These are phyloP conservation scores for Adansonia rubrostipa DNA, from an alignment of 441 rosid genomes.

Conservation along the genomic window DNA sequence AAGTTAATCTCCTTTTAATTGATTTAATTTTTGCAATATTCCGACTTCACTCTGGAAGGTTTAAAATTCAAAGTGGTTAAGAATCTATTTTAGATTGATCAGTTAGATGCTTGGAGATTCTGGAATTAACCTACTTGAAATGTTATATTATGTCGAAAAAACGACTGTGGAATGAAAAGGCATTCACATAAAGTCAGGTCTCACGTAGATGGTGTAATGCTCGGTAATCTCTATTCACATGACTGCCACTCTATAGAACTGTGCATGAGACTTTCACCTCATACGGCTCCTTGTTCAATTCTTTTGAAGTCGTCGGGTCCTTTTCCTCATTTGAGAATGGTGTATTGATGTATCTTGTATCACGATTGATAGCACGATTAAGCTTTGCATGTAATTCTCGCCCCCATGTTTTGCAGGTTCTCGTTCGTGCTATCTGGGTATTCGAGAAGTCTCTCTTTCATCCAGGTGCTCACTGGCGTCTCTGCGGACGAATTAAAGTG, in stretches of 20 bases:
- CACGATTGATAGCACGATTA: not conserved
- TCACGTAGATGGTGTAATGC: not conserved
- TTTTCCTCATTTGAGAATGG: too few relatives aligned
- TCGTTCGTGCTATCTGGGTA: conserved; percentile 93
- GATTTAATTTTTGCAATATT: not conserved
- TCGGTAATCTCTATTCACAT: not conserved
- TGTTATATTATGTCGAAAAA: not conserved
- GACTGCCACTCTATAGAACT: too few relatives aligned
- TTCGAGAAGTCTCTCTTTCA: conserved; percentile 94
- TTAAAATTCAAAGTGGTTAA: not conserved
- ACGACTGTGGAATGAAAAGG: not conserved
- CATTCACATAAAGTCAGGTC: not conserved
- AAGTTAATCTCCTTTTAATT: not conserved
- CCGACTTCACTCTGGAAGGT: not conserved
- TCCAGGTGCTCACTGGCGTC: conserved; percentile 84
- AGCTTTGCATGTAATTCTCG: conserved; percentile 22
- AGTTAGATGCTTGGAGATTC: conserved; percentile 3
- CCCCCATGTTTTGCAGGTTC: conserved; percentile 50
- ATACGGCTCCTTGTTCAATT: too few relatives aligned
- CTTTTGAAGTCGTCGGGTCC: too few relatives aligned
- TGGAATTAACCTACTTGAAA: conserved; percentile 6
- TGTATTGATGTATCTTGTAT: not conserved
- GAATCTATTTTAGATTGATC: not conserved
- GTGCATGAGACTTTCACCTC: too few relatives aligned
- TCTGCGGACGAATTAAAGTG: conserved; percentile 70